Evolutionary conservation across 148 eudicot genomes (phyloP).

Genomic region (Fagopyrum esculentum): DNA sequence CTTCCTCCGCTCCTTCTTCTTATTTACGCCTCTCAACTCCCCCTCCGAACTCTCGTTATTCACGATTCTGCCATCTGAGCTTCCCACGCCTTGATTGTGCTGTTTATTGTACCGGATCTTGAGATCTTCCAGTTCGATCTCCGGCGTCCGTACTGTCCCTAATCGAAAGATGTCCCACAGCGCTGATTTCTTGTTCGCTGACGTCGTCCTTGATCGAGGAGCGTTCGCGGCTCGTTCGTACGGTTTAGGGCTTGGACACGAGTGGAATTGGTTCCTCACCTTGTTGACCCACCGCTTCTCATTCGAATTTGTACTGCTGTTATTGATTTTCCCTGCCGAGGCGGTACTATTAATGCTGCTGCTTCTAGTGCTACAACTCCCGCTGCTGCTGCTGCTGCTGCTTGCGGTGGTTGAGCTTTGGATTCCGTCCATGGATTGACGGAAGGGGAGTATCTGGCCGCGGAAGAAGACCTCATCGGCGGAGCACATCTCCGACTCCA

Average conservation of each 20-base stretch:
- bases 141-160: conserved; percentile 62
- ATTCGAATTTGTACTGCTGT: conserved; percentile 15
- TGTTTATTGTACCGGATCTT: conserved; percentile 21
- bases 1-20: not conserved
- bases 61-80: not conserved
- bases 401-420: conserved; percentile 44
- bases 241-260: conserved; percentile 82
- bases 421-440: conserved; percentile 55
- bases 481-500: conserved; percentile 57
- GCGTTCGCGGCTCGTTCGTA: conserved; percentile 24
- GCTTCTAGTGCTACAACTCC: conserved; percentile 61
- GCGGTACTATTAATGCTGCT: conserved; percentile 34
- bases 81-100: not conserved
- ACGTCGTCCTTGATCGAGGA: conserved; percentile 17
- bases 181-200: conserved; percentile 31
- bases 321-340: conserved; percentile 21
- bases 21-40: not conserved
- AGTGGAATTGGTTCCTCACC: conserved; percentile 51
- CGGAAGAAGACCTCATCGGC: conserved; percentile 80
- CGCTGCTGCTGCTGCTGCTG: conserved; percentile 39
- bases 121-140: conserved; percentile 50
- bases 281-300: conserved; percentile 2
- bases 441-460: conserved; percentile 70
- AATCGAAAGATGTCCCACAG: conserved; percentile 54
- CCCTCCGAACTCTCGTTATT: not conserved